A percentile compares a stretch with the other conserved stretches of the same genome.
Evolutionary conservation across 2,329 filamentous ascomycete genomes (phyloP).

Genomic region (Epichloe glyceriae): DNA sequence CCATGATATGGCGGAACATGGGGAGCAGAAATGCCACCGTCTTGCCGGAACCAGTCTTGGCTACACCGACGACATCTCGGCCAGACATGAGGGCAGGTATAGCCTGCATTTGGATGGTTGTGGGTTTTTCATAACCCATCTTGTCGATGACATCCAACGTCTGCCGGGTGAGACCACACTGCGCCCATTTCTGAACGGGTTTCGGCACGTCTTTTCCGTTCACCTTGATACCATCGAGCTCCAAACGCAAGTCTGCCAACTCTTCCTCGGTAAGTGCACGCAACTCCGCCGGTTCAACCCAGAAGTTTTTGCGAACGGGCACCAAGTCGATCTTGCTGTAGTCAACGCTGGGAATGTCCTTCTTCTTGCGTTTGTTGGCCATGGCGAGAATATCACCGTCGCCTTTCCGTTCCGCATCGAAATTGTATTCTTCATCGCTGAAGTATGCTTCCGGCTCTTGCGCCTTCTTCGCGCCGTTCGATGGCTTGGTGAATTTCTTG

Average conservation of each 20-base stretch:
- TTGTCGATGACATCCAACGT: constrained; percentile 74
- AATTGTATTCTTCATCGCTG: constrained; percentile 64
- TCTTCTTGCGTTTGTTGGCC: constrained; percentile 68
- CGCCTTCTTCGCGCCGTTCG: constrained; percentile 33
- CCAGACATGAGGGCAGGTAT: constrained; percentile 93
- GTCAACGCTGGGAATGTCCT: constrained; percentile 80
- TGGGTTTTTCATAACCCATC: constrained; percentile 77
- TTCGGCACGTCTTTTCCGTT: constrained; percentile 79
- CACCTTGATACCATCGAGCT: constrained; percentile 93
- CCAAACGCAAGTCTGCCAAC: constrained; percentile 64
- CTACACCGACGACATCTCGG: constrained; percentile 87
- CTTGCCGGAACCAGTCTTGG: constrained; percentile 96
- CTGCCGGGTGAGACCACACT: constrained; percentile 79
- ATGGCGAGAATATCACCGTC: constrained; percentile 40
- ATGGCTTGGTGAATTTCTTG: constrained; percentile 20
- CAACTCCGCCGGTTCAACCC: constrained; percentile 78
- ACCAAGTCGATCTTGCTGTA: constrained; percentile 79
- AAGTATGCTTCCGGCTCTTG: constrained; percentile 77
- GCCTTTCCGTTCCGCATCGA: constrained; percentile 33
- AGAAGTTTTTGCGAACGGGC: constrained; percentile 86
- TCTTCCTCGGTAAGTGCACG: constrained; percentile 75
- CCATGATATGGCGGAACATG: constrained; percentile 97
- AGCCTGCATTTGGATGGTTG: constrained; percentile 89
- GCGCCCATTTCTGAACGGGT: constrained; percentile 92
- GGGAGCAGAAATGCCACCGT: constrained; percentile 90